These are phyloP conservation scores for Talaromyces sp. DNA, from an alignment of 2,329 filamentous ascomycete species.

Conservation along the genomic window DNA sequence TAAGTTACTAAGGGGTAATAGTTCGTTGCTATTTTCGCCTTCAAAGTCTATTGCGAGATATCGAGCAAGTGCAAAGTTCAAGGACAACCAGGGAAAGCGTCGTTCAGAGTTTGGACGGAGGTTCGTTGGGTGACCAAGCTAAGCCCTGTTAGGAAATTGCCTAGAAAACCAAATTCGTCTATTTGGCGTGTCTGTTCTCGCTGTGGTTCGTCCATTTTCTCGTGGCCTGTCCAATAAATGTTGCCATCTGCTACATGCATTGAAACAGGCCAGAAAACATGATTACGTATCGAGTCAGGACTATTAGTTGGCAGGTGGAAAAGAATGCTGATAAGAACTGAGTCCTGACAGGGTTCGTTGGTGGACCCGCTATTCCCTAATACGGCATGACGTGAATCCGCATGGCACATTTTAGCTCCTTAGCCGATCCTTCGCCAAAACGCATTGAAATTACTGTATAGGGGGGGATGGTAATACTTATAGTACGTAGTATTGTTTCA, in stretches of 20 bases:
- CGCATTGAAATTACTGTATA: background rate
- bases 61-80: background rate
- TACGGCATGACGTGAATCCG: background rate
- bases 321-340: background rate
- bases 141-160: background rate
- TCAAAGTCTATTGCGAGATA: background rate
- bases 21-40: too few relatives aligned
- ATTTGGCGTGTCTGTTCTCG: background rate
- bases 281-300: too few relatives aligned
- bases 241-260: too few relatives aligned
- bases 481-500: too few relatives aligned
- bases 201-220: background rate
- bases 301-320: background rate
- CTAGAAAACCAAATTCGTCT: background rate
- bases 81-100: background rate
- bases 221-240: too few relatives aligned
- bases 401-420: background rate
- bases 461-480: too few relatives aligned
- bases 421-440: background rate
- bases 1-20: too few relatives aligned
- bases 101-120: background rate
- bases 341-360: background rate
- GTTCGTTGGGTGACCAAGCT: background rate
- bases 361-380: background rate
- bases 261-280: too few relatives aligned